Base-by-base conservation (phyloP, 2,329 filamentous ascomycete species). In the Sclerotinia spermophila region DNA sequence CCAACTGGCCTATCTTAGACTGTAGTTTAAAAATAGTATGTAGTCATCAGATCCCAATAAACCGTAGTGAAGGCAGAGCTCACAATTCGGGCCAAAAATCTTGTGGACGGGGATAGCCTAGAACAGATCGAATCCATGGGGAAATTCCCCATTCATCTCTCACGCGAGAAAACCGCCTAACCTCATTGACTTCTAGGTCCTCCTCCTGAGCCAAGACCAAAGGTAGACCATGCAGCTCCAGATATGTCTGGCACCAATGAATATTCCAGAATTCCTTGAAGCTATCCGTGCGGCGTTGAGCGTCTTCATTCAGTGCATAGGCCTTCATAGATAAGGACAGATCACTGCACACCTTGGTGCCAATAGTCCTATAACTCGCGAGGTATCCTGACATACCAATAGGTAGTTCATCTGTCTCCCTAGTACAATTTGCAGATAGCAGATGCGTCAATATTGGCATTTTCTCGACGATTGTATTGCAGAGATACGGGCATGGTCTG, bases 301-400 rank as follows among this genome's bases (percentile, higher is more conserved):
- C 40, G 10, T 62, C 40, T 30, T 62, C 40, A 27, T 30, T 45
- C 6, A 62, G 59, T 62, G 59, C 59, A 45, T 62, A 62, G 5
- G 40, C 10, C 27, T 62, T 62, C 40, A 44, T 62, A 44, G 40
- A 42, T 19, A 62, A 62, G 27, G 59, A 62, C 24, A 62, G 40
- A 33, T 45, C 40, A 45, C 59, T 62, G 40, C 59, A 62, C 6
- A 8, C 6, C 40, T 45, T 62, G 27, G 59, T 62, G 27, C 59
- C 59, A 6, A 62, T 62, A 13, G 59, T 62, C 40, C 11, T 45
- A 21, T 62, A 62, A n/a, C 44, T 30, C 10, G 40, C 59, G 27
- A 62, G 27, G 27, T 62, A 62, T 24, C 59, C 59, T 45, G 59
- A 62, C 59, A 62, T 62, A 30, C 59, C 59, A 33, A 62, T 10